phyloP scores from a whole-genome alignment of 305 asterid species.

The Fraxinus angustifolia region DNA sequence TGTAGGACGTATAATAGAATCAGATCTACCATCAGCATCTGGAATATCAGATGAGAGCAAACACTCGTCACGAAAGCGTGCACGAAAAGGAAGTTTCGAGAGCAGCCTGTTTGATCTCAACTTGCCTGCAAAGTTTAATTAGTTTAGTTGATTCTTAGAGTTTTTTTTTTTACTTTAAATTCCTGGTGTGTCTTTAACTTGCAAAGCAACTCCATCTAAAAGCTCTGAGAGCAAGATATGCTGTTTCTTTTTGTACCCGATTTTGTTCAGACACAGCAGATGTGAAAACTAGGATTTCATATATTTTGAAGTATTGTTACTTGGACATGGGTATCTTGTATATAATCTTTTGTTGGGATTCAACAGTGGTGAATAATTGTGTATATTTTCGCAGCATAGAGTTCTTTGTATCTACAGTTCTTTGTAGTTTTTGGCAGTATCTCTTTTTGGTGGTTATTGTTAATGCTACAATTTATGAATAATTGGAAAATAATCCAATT shows the following conservation, averaged over 20 bases:
- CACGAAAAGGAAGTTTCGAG: constrained; percentile 34
- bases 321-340: background rate
- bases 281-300: constrained; percentile 4
- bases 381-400: background rate
- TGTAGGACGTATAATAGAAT: constrained; percentile 36
- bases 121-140: constrained; percentile 57
- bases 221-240: background rate
- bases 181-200: constrained; percentile 27
- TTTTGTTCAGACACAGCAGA: constrained; percentile 9
- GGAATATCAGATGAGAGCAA: constrained; percentile 42
- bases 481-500: background rate
- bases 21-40: constrained; percentile 50
- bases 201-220: background rate
- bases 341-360: constrained; percentile 18
- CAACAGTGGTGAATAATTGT: constrained; percentile 14
- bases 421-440: background rate
- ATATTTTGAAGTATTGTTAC: background rate
- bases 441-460: background rate
- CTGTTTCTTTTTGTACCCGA: background rate
- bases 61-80: constrained; percentile 53
- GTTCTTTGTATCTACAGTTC: background rate
- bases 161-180: constrained; percentile 1
- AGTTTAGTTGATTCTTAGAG: constrained; percentile 28
- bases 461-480: background rate
- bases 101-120: constrained; percentile 60